Evolutionary conservation across 2,329 filamentous ascomycete species (phyloP).

Genomic region (Didymella glomerata): DNA sequence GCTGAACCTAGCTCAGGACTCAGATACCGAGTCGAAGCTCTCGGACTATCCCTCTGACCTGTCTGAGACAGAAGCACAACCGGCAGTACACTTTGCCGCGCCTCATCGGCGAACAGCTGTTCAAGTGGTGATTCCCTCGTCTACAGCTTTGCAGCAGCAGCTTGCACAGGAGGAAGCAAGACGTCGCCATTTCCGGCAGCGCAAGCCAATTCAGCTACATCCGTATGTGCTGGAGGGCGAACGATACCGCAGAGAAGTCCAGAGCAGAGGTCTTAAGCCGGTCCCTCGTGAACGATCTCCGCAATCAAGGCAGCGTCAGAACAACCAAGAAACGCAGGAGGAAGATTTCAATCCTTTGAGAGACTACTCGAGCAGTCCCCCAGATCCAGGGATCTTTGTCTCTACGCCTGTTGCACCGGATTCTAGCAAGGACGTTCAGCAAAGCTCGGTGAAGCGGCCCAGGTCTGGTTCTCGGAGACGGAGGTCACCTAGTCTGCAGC

Average conservation of each 20-base stretch:
- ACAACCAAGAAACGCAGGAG: constrained; percentile 43
- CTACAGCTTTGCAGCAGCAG: constrained; percentile 28
- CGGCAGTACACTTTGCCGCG: constrained; percentile 16
- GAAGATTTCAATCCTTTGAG: constrained; percentile 43
- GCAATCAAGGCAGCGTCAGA: constrained; percentile 25
- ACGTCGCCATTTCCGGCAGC: constrained; percentile 54
- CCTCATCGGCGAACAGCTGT: constrained; percentile 40
- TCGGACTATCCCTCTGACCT: constrained; percentile 31
- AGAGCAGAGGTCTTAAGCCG: constrained; percentile 55
- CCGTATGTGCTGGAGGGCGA: constrained; percentile 58
- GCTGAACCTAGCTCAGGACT: constrained; percentile 14
- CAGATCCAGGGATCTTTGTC: constrained; percentile 35
- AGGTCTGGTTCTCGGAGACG: constrained; percentile 16
- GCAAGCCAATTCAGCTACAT: constrained; percentile 60
- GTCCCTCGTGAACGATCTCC: constrained; percentile 48
- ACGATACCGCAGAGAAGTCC: constrained; percentile 54
- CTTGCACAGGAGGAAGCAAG: constrained; percentile 28
- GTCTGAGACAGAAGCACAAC: constrained; percentile 24
- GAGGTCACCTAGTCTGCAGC: constrained; percentile 24
- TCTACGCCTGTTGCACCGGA: constrained; percentile 32
- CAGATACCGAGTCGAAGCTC: constrained; percentile 23
- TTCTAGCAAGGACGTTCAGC: constrained; percentile 14
- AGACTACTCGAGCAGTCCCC: constrained; percentile 32
- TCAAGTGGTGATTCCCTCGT: constrained; percentile 43
- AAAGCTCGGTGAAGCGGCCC: constrained; percentile 12